Conservation (phyloP, 805 yeast species). For the Myxozyma mucilagina region DNA sequence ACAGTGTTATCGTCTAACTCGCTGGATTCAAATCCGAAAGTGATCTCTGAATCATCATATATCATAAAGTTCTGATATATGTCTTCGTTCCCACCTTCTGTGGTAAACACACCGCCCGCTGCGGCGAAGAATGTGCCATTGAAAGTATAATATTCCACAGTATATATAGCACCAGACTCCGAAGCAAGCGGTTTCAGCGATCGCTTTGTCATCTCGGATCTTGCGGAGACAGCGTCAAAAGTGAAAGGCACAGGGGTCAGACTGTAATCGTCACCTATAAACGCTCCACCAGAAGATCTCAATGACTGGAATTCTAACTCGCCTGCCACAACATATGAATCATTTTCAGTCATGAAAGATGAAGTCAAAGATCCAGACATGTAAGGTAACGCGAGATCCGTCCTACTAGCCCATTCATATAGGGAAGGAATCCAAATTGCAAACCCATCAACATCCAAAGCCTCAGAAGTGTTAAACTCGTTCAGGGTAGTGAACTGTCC, state of each 20-base stretch:
- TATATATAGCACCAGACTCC: conserved; percentile 30
- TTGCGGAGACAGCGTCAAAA: background rate
- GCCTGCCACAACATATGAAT: conserved; percentile 21
- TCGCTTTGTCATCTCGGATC: background rate
- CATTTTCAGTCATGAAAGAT: conserved; percentile 7
- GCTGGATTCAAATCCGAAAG: conserved; percentile 32
- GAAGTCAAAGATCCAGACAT: conserved; percentile 18
- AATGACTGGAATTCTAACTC: conserved; percentile 13
- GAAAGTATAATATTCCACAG: conserved; percentile 50
- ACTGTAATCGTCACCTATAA: background rate
- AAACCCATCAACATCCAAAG: conserved; percentile 21
- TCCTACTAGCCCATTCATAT: conserved; percentile 17
- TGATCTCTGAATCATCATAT: conserved; percentile 35
- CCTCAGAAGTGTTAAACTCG: conserved; percentile 1
- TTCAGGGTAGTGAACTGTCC: conserved; percentile 32
- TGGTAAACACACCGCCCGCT: conserved; percentile 59
- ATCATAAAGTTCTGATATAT: conserved; percentile 38
- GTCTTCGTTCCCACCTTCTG: conserved; percentile 28
- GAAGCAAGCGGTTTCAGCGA: background rate
- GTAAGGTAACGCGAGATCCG: conserved; percentile 18
- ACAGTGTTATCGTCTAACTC: conserved; percentile 25
- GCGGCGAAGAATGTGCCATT: conserved; percentile 45
- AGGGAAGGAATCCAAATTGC: conserved; percentile 32
- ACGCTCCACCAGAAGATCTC: conserved; percentile 17
- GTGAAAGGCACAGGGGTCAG: conserved; percentile 13